Conservation (phyloP, 1,139 yeast species). For the Blastobotrys buckinghamii region DNA sequence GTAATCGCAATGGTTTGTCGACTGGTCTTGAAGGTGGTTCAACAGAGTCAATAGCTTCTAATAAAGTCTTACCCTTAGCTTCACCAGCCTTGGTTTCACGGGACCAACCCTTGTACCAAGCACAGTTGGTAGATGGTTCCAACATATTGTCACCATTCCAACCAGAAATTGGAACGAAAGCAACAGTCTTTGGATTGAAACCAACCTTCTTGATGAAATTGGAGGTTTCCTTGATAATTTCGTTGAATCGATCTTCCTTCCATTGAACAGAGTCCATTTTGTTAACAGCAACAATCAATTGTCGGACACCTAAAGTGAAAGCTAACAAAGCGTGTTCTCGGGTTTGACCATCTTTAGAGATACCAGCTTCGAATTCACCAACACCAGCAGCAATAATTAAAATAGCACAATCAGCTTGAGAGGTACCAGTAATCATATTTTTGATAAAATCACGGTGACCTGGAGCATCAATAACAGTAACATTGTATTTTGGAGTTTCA, state of each 20-base stretch:
- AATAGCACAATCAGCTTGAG: slow-evolving; percentile 91
- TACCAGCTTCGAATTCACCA: slow-evolving; percentile 96
- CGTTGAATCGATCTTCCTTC: slow-evolving; percentile 76
- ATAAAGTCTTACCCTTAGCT: slow-evolving; percentile 76
- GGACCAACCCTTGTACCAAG: slow-evolving; percentile 91
- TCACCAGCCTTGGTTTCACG: slow-evolving; percentile 80
- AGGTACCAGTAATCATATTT: slow-evolving; percentile 92
- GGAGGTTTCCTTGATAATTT: slow-evolving; percentile 76
- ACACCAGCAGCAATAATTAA: slow-evolving; percentile 86
- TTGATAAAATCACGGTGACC: slow-evolving; percentile 97
- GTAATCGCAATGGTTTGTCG: slow-evolving; percentile 87
- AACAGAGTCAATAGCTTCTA: slow-evolving; percentile 82
- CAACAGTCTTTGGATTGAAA: slow-evolving; percentile 87
- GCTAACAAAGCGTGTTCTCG: slow-evolving; percentile 91
- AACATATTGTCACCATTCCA: slow-evolving; percentile 96
- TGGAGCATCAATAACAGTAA: slow-evolving; percentile 91
- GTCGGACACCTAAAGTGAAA: slow-evolving; percentile 85
- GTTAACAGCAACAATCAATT: slow-evolving; percentile 86
- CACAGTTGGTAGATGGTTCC: slow-evolving; percentile 74
- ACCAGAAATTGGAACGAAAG: slow-evolving; percentile 90
- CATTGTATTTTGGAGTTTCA: slow-evolving; percentile 93
- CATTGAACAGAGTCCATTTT: slow-evolving; percentile 91
- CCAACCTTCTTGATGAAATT: slow-evolving; percentile 91
- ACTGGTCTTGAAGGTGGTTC: slow-evolving; percentile 83
- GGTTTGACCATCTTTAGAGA: slow-evolving; percentile 90